phyloP scores from a whole-genome alignment of 2,329 filamentous ascomycete genomes.

The Cercospora brassicicola region DNA sequence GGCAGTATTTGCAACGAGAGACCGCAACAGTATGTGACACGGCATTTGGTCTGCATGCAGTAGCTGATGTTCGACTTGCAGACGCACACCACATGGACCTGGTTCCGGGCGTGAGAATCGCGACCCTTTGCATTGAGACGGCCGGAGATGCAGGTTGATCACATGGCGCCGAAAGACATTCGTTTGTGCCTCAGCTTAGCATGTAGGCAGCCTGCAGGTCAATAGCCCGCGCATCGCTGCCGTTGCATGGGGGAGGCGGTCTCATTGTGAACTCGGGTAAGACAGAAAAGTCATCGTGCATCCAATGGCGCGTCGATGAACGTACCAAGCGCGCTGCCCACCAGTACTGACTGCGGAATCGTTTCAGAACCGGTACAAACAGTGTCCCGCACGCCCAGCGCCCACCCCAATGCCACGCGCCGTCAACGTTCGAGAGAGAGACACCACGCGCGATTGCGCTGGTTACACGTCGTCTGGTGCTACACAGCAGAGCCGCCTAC shows the following conservation, averaged over 20 bases:
- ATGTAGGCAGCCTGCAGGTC: conserved; percentile 6
- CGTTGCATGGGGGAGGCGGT: background rate
- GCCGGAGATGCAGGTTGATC: background rate
- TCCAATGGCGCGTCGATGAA: background rate
- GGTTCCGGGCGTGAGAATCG: background rate
- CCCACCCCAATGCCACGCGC: background rate
- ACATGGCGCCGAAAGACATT: background rate
- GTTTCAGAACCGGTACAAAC: background rate
- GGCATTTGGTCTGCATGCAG: background rate
- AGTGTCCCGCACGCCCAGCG: background rate
- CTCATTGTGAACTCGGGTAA: background rate
- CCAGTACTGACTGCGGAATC: background rate
- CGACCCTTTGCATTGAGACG: background rate
- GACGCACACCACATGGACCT: background rate
- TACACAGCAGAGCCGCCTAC: conserved; percentile 11
- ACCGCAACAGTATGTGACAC: background rate
- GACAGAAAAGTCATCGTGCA: background rate
- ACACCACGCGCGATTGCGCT: background rate
- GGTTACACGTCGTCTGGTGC: conserved; percentile 7
- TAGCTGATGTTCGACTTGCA: background rate
- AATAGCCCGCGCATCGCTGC: conserved; percentile 4
- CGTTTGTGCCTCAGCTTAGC: conserved; percentile 4
- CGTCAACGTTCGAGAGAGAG: background rate
- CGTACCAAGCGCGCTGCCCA: background rate
- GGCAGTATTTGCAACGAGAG: background rate